Evolutionary conservation across 345 rosid genomes (phyloP).

Genomic region (Sisymbrium altissimum): DNA sequence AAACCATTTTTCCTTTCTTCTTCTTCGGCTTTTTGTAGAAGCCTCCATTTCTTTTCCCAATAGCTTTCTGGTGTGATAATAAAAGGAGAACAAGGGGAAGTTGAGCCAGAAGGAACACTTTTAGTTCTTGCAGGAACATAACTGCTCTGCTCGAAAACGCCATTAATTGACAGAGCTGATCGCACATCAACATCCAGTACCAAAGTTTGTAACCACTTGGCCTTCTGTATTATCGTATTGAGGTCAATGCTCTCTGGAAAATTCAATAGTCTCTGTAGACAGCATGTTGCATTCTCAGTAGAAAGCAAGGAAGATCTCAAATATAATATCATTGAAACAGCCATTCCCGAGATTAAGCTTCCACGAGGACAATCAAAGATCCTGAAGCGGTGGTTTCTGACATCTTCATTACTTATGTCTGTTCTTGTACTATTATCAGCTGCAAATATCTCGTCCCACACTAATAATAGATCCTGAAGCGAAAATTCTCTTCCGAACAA

Average conservation of each 20-base stretch:
- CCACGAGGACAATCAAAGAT: constrained; percentile 62
- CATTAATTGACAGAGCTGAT: constrained; percentile 22
- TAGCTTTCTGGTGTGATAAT: constrained; percentile 61
- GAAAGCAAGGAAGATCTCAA: constrained; percentile 81
- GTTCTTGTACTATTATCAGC: constrained; percentile 44
- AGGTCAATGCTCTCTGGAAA: constrained; percentile 64
- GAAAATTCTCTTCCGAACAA: constrained; percentile 81
- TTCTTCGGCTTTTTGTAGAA: constrained; percentile 54
- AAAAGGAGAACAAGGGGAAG: constrained; percentile 52
- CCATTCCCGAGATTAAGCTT: constrained; percentile 57
- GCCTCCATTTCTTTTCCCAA: constrained; percentile 91
- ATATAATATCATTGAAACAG: constrained; percentile 76
- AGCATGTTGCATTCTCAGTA: constrained; percentile 70
- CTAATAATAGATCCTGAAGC: constrained; percentile 56
- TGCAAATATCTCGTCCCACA: constrained; percentile 84
- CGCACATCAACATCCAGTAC: constrained; percentile 42
- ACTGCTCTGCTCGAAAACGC: background rate
- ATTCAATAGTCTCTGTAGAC: constrained; percentile 76
- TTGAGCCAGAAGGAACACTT: constrained; percentile 41
- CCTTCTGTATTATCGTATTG: constrained; percentile 51
- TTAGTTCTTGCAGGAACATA: constrained; percentile 38
- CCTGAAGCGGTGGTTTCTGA: constrained; percentile 31
- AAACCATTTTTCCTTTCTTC: constrained; percentile 34
- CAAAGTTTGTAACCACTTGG: constrained; percentile 56
- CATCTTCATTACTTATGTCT: constrained; percentile 27